Evolutionary conservation across 1,284 basidiomycete genomes (phyloP), one percentile per base, ranked within the genome.

Genomic region (Meripilus lineatus): DNA sequence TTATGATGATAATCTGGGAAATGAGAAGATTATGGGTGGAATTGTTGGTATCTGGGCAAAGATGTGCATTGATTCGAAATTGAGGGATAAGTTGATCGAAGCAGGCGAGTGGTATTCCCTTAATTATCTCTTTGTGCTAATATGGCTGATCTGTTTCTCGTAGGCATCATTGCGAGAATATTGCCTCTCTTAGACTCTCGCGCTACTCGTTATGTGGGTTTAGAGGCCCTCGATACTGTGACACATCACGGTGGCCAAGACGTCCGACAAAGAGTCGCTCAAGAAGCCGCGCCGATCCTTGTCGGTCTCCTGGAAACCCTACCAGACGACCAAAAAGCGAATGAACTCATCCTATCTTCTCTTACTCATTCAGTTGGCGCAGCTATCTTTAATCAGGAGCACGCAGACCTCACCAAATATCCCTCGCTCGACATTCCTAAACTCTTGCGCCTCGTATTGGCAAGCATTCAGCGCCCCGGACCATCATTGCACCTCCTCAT

Each of bases 41-140:
- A 74, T 83, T 40, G 66, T 81, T 8, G 75, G 72, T 2, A 76
- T 84, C 37, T 82, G 75, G 54, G 71, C 77, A 8, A 79, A 77
- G 53, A 79, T 84, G 77, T 81, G 68, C 28, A 66, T 68, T 0
- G 80, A 84, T 58, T 66, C 76, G 1, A 65, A 81, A 37, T 58
- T 82, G 40, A 66, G 78, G 21, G 70, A 81, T 58, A 75, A 75
- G 49, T 62, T 83, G 18, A 72, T 78, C 54, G 65, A 70, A 30
- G 69, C 70, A 66, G 78, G 79, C 78, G 50, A 38, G 58, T 15
- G 18, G 20, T 20, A 17, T 8, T 13, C 8, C 11, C 34, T 13
- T 17, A 36, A 20, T 36, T 36, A 32, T 15, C 11, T 11, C 26
- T n/a, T n/a, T n/a, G n/a, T n/a, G n/a, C n/a, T n/a, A n/a, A n/a